A percentile compares a stretch with the other conserved stretches of the same genome.
These are phyloP conservation scores for Phytopythium boreale DNA, from an alignment of 352 stramenopile species.

Conservation along the genomic window DNA sequence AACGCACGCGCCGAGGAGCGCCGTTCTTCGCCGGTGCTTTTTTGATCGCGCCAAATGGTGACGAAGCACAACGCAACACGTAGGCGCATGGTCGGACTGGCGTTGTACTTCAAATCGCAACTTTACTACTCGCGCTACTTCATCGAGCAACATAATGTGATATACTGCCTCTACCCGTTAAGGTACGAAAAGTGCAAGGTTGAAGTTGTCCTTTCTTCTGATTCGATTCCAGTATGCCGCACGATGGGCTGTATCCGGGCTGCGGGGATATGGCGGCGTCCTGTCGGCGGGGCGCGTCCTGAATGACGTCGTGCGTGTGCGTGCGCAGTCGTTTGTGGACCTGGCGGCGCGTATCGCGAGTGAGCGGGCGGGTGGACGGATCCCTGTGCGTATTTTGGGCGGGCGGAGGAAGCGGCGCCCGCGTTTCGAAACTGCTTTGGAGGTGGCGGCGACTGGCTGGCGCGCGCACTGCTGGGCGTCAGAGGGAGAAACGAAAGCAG, in stretches of 20 bases:
- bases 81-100: neutral
- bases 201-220: constrained; percentile 1
- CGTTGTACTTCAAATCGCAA: neutral
- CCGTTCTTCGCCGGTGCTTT: too few species aligned
- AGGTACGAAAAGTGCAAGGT: neutral
- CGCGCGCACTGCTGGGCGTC: neutral
- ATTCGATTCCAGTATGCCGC: too few species aligned
- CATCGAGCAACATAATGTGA: too few species aligned
- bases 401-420: neutral
- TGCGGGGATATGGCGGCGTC: too few species aligned
- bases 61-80: constrained; percentile 5
- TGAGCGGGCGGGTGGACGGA: neutral
- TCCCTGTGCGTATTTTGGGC: neutral
- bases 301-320: neutral
- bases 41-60: neutral
- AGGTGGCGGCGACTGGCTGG: neutral
- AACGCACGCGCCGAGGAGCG: neutral
- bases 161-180: neutral
- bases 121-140: too few species aligned
- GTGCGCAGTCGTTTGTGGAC: neutral
- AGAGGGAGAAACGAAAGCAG: neutral
- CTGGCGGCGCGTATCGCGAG: neutral
- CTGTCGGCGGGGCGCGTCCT: too few species aligned
- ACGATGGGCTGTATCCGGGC: too few species aligned
- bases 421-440: constrained; percentile 8